Base-by-base conservation (phyloP, 495 filamentous ascomycete species). In the Parachaetomium inaequale region DNA sequence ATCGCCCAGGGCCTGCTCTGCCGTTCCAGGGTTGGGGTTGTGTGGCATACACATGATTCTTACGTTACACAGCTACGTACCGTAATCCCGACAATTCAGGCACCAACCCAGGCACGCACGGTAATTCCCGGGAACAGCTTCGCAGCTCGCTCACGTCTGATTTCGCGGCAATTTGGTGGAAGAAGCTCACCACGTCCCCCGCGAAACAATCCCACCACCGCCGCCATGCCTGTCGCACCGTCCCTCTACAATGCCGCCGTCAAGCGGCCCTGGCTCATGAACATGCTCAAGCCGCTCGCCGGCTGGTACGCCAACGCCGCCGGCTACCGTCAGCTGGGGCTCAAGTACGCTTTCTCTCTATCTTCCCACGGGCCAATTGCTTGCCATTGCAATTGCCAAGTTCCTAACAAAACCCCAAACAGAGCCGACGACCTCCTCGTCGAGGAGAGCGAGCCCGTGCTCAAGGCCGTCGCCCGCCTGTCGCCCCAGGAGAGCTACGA, bases 371-470 rank as follows among this genome's bases (percentile, higher is more conserved):
- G 32, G 32, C 26, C 21, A 42, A 55, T 38, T 26, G 10, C 14
- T 2, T 15, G 3, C 36, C 36, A 12, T 3, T 17, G 2, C 1
- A 15, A 12, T 15, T 2, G 3, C 10, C 36, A 40, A 15, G 14
- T 36, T 5, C 14, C 38, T 26, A 26, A 29, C 23, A 1, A 26
- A 10, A 2, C 32, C 12, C 14, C 34, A 21, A 32, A 56, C 72
- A 98, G 94, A 71, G 82, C 85, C 82, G 94, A 98, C 78, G 94
- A 98, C 73, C 74, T 98, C 74, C 90, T 97, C 74, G 81, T 84
- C 69, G 95, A 98, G 73, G 95, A 98, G 79, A 85, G 79, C 82
- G 91, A 93, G 68, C 76, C 76, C 31, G 92, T 98, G 69, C 86
- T 92, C 75, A 80, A 85, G 65, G 94, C 94, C 56, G 82, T 98